phyloP scores from a whole-genome alignment of 2,329 filamentous ascomycete species.

The Grosmannia clavigera region DNA sequence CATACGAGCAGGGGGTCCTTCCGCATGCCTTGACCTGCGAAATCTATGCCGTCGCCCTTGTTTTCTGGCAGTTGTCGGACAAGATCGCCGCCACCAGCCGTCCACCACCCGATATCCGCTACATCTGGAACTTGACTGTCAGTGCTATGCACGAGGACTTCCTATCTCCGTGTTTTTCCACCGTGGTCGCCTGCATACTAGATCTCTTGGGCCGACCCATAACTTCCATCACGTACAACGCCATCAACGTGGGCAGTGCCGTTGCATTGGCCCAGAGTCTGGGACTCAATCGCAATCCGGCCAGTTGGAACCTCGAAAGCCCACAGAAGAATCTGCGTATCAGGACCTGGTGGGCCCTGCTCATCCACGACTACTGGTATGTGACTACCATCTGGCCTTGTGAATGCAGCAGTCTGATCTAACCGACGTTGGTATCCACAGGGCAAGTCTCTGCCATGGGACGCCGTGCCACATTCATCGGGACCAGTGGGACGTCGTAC shows the following conservation, averaged over 20 bases:
- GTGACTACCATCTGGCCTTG: background rate
- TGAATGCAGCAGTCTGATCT: background rate
- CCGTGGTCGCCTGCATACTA: conserved; percentile 2
- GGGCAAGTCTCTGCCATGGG: conserved; percentile 3
- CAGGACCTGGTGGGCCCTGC: conserved; percentile 3
- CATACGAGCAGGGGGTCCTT: background rate
- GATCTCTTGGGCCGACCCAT: conserved; percentile 3
- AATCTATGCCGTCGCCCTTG: conserved; percentile 1
- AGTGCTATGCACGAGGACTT: conserved; percentile 2
- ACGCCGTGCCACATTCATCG: conserved; percentile 2
- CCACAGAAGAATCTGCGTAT: conserved; percentile 3
- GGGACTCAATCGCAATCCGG: conserved; percentile 2
- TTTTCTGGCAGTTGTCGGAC: background rate
- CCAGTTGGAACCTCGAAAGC: background rate
- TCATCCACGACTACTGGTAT: conserved; percentile 4
- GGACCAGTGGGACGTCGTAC: conserved; percentile 1
- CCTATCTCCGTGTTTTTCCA: conserved; percentile 1
- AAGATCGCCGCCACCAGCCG: background rate
- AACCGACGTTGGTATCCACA: background rate
- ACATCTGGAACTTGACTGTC: conserved; percentile 2
- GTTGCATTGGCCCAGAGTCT: conserved; percentile 4
- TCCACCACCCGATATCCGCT: background rate
- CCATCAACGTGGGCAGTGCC: conserved; percentile 4
- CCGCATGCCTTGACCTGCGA: conserved; percentile 4
- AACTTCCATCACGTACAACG: conserved; percentile 5